Conservation (phyloP, 768 basidiomycete genomes). For the Holtermanniella nyarrowii region DNA sequence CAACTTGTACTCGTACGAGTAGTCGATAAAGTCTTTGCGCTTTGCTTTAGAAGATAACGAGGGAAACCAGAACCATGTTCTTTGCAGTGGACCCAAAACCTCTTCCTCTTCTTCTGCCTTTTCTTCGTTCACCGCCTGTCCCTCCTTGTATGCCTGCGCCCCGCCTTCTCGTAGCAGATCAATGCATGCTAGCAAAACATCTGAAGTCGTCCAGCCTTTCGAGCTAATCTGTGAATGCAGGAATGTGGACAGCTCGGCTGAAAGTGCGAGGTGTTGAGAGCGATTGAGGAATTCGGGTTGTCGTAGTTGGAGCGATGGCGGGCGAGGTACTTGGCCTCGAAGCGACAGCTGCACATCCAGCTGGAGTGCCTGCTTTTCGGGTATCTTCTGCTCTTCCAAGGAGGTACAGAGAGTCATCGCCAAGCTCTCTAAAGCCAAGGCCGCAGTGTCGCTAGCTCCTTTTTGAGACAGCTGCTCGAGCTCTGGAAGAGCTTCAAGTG, state of each 20-base stretch:
- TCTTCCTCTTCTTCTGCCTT: constrained; percentile 3
- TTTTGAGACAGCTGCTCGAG: background rate
- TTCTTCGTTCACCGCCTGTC: background rate
- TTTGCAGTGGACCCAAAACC: constrained; percentile 11
- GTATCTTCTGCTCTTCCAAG: background rate
- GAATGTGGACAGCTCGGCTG: too few species aligned
- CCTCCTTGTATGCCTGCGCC: background rate
- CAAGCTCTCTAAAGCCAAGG: background rate
- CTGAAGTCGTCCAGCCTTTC: constrained; percentile 1
- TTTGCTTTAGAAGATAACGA: constrained; percentile 39
- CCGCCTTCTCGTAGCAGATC: background rate
- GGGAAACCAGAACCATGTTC: constrained; percentile 43
- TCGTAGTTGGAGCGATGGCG: background rate
- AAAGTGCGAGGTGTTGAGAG: background rate
- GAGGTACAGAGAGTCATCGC: background rate
- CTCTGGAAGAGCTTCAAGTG: background rate
- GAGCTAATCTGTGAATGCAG: background rate
- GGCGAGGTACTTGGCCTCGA: background rate
- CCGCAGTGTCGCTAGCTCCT: background rate
- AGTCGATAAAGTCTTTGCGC: constrained; percentile 40
- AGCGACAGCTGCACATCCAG: background rate
- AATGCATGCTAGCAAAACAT: background rate
- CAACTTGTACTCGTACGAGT: constrained; percentile 31
- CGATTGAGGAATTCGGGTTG: background rate
- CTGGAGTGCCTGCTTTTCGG: background rate